Evolutionary conservation across 306 rosid species (phyloP).

Genomic region (Inga laurina): DNA sequence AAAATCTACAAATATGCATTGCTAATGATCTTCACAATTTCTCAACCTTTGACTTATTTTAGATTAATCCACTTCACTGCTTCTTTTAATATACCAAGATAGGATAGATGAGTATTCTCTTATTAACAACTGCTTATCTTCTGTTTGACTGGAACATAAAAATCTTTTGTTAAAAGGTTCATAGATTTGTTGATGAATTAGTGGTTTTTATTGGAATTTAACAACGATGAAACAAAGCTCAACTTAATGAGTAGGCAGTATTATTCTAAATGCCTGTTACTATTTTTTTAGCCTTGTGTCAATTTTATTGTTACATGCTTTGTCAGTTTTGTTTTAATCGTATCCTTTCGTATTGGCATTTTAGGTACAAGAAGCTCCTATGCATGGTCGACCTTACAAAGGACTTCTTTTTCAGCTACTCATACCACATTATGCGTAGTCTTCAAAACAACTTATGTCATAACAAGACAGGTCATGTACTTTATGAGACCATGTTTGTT

Average conservation of each 20-base stretch:
- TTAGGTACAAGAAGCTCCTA: conserved; percentile 98
- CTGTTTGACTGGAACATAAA: conserved; percentile 8
- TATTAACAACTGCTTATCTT: conserved; percentile 14
- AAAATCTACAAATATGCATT: conserved; percentile 12
- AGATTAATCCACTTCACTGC: conserved; percentile 14
- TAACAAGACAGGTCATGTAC: conserved; percentile 57
- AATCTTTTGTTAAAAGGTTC: neutral
- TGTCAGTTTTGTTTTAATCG: conserved; percentile 17
- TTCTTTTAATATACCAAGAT: conserved; percentile 16
- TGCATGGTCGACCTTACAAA: conserved; percentile 92
- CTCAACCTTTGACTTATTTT: neutral
- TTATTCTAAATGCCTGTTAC: conserved; percentile 1
- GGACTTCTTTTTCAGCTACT: conserved; percentile 99
- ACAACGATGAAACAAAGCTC: conserved; percentile 3
- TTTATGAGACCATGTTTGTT: conserved; percentile 91
- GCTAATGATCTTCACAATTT: conserved; percentile 17
- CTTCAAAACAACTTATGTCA: conserved; percentile 82
- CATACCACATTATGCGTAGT: conserved; percentile 89
- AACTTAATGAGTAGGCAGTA: neutral
- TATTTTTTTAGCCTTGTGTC: neutral
- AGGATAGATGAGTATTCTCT: neutral
- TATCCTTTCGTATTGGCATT: conserved; percentile 18
- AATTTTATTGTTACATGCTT: conserved; percentile 15
- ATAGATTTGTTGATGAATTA: conserved; percentile 1
- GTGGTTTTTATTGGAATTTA: conserved; percentile 16